Percentiles rank a stretch among this genome's conserved stretches.
These are phyloP conservation scores for Alternaria atra DNA, from an alignment of 2,329 filamentous ascomycete species.

Conservation along the genomic window DNA sequence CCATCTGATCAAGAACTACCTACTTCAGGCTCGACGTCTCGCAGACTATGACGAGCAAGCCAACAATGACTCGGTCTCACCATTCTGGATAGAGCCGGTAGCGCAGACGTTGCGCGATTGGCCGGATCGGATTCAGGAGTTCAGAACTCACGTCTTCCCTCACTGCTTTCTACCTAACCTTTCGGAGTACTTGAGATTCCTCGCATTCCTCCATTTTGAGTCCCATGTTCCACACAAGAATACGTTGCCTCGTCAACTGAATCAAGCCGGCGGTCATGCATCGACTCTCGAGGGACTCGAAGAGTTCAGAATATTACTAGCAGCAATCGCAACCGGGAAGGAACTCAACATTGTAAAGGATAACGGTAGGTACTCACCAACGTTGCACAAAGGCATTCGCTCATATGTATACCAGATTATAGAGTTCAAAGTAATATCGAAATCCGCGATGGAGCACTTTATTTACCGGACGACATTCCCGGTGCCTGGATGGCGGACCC, in stretches of 20 bases:
- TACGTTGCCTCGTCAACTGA: conserved; percentile 26
- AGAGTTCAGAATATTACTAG: conserved; percentile 49
- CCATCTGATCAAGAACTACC: conserved; percentile 48
- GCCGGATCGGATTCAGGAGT: conserved; percentile 50
- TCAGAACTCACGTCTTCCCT: conserved; percentile 59
- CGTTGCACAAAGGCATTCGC: background rate
- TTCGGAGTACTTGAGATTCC: conserved; percentile 52
- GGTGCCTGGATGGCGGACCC: conserved; percentile 49
- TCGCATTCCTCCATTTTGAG: conserved; percentile 50
- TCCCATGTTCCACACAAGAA: conserved; percentile 34
- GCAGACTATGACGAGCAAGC: conserved; percentile 15
- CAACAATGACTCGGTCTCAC: conserved; percentile 12
- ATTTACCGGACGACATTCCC: conserved; percentile 61
- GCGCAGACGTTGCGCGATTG: conserved; percentile 42
- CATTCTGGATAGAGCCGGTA: conserved; percentile 53
- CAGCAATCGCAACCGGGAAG: conserved; percentile 56
- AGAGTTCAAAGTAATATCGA: conserved; percentile 33
- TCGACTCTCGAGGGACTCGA: conserved; percentile 29
- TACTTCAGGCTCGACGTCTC: conserved; percentile 39
- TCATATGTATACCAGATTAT: conserved; percentile 30
- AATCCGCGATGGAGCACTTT: conserved; percentile 53
- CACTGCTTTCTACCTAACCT: conserved; percentile 55
- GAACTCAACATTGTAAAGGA: conserved; percentile 57
- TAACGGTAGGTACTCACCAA: conserved; percentile 37
- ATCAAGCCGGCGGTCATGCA: background rate